A percentile compares a stretch with the other conserved stretches of the same genome.
These are phyloP conservation scores for Mortierella alpina DNA, from an alignment of 192 early-diverging fungal species.

Conservation along the genomic window DNA sequence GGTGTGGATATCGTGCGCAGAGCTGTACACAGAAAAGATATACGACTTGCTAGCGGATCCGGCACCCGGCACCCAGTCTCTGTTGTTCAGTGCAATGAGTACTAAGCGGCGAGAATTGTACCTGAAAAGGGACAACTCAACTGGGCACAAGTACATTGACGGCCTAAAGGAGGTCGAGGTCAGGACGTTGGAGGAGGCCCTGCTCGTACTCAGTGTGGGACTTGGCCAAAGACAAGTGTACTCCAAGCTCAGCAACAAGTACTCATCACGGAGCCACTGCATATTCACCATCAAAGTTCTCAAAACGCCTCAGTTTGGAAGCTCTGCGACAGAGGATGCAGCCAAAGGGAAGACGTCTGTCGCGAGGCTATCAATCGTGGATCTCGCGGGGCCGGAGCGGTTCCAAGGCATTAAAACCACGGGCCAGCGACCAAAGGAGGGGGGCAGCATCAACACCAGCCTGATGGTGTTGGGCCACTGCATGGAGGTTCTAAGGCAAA, in stretches of 20 bases:
- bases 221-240: slow-evolving; percentile 69
- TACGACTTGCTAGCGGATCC: slow-evolving; percentile 79
- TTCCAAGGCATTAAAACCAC: slow-evolving; percentile 61
- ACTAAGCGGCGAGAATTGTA: slow-evolving; percentile 38
- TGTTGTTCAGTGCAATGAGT: neutral
- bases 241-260: slow-evolving; percentile 65
- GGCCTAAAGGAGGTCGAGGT: slow-evolving; percentile 71
- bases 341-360: slow-evolving; percentile 54
- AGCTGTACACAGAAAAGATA: slow-evolving; percentile 90
- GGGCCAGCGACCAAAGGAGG: slow-evolving; percentile 71
- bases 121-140: slow-evolving; percentile 54
- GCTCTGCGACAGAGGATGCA: slow-evolving; percentile 54
- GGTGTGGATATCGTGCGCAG: slow-evolving; percentile 89
- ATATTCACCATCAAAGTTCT: slow-evolving; percentile 77
- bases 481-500: slow-evolving; percentile 70
- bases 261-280: slow-evolving; percentile 71
- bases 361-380: slow-evolving; percentile 70
- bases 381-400: slow-evolving; percentile 79
- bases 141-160: slow-evolving; percentile 67
- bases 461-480: slow-evolving; percentile 79
- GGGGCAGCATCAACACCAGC: slow-evolving; percentile 75
- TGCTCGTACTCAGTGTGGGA: slow-evolving; percentile 66
- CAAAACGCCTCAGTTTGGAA: slow-evolving; percentile 58
- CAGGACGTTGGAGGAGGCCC: slow-evolving; percentile 65
- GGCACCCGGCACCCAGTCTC: slow-evolving; percentile 1